Evolutionary conservation across 116 monocot genomes (phyloP).

Genomic region (Cymodocea nodosa): DNA sequence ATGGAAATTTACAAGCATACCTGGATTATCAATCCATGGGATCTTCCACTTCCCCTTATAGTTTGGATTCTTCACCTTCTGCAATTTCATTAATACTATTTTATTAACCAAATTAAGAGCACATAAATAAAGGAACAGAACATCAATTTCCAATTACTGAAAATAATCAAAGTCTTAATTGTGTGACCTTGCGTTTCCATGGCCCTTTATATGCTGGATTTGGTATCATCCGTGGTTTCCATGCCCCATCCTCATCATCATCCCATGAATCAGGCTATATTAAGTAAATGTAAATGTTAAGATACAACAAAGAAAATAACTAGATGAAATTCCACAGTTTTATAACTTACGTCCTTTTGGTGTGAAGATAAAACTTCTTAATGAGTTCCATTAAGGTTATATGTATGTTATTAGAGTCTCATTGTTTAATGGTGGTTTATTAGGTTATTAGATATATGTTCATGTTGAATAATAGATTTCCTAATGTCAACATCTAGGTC

Average conservation of each 20-base stretch:
- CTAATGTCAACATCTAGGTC: too few species aligned
- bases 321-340: not conserved
- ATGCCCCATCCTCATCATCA: conserved; percentile 94
- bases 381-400: not conserved
- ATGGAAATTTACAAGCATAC: conserved; percentile 15
- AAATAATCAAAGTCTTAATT: not conserved
- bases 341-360: not conserved
- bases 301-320: not conserved
- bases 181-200: conserved; percentile 80
- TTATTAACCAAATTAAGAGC: not conserved
- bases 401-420: too few species aligned
- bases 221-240: conserved; percentile 79
- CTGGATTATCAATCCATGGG: conserved; percentile 98
- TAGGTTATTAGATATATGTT: too few species aligned
- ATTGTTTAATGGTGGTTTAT: too few species aligned
- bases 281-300: conserved; percentile 3
- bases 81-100: conserved; percentile 9
- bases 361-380: not conserved
- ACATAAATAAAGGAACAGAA: not conserved
- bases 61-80: conserved; percentile 97
- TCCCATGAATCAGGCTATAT: conserved; percentile 83
- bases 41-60: conserved; percentile 98
- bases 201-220: conserved; percentile 93
- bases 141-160: not conserved
- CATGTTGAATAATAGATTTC: too few species aligned